Percentiles rank a stretch among this genome's conserved stretches.
Conservation (phyloP, 106 monocot genomes). For the Agapanthus africanus region DNA sequence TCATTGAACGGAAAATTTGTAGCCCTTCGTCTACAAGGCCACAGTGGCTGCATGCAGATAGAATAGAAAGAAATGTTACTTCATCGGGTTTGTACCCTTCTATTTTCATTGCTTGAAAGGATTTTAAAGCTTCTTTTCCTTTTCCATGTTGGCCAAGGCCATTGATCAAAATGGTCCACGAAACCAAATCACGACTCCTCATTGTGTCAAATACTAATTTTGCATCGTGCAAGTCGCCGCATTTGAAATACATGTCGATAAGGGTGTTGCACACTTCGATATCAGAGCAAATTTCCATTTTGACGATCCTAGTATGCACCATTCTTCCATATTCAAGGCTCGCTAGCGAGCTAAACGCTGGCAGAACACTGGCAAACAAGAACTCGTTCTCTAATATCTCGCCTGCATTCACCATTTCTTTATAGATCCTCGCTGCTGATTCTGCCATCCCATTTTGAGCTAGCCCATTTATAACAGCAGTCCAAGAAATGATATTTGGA, state of each 20-base stretch:
- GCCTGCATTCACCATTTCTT: slow-evolving; percentile 37
- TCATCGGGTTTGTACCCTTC: slow-evolving; percentile 40
- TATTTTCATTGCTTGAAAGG: slow-evolving; percentile 28
- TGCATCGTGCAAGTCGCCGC: slow-evolving; percentile 54
- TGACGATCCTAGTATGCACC: slow-evolving; percentile 44
- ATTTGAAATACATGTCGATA: slow-evolving; percentile 82
- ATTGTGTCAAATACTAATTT: slow-evolving; percentile 34
- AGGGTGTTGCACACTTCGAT: slow-evolving; percentile 53
- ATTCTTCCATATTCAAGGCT: slow-evolving; percentile 47
- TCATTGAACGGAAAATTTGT: slow-evolving; percentile 46
- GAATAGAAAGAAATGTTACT: slow-evolving; percentile 42
- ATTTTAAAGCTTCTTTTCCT: slow-evolving; percentile 37
- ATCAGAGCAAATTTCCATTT: slow-evolving; percentile 28
- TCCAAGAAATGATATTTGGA: slow-evolving; percentile 62
- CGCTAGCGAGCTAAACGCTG: slow-evolving; percentile 23
- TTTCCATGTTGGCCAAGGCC: slow-evolving; percentile 67
- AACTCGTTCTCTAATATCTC: slow-evolving; percentile 57
- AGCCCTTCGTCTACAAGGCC: slow-evolving; percentile 64
- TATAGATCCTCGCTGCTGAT: slow-evolving; percentile 34
- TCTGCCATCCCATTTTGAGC: slow-evolving; percentile 26
- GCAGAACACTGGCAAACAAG: slow-evolving; percentile 43
- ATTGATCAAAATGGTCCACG: slow-evolving; percentile 50
- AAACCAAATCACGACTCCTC: slow-evolving; percentile 31
- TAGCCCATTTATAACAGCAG: slow-evolving; percentile 51
- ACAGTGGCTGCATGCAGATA: slow-evolving; percentile 63